These are phyloP conservation scores for Psidium guajava DNA, from an alignment of 345 rosid genomes.

Conservation along the genomic window DNA sequence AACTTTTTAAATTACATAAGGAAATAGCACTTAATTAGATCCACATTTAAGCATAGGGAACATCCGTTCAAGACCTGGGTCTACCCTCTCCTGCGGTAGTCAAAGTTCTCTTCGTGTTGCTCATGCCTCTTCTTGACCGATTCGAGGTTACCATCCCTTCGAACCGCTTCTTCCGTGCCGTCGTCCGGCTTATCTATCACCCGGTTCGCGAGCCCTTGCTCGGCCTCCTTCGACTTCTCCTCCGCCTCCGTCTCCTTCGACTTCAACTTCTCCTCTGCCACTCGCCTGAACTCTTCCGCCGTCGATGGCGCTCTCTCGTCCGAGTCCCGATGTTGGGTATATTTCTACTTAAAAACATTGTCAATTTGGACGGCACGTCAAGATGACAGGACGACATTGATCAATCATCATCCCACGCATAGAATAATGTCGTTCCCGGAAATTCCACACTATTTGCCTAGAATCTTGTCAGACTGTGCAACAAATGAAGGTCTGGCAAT, in stretches of 20 bases:
- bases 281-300: slow-evolving; percentile 35
- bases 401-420: not conserved
- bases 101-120: slow-evolving; percentile 9
- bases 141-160: slow-evolving; percentile 8
- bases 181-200: slow-evolving; percentile 19
- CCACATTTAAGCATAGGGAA: not conserved
- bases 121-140: slow-evolving; percentile 8
- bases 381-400: not conserved
- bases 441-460: not conserved
- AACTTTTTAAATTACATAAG: not conserved
- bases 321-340: not conserved
- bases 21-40: not conserved
- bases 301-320: slow-evolving; percentile 38
- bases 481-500: not conserved
- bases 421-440: not conserved
- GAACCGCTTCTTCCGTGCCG: slow-evolving; percentile 10
- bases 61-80: not conserved
- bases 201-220: slow-evolving; percentile 19
- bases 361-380: not conserved
- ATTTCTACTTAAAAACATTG: not conserved
- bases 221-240: slow-evolving; percentile 12
- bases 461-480: not conserved
- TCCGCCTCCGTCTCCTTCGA: too few species aligned
- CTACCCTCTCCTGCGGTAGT: slow-evolving; percentile 1
- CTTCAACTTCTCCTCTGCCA: slow-evolving; percentile 13